phyloP scores from a whole-genome alignment of 352 stramenopile species.

The Phytophthora hibernalis region DNA sequence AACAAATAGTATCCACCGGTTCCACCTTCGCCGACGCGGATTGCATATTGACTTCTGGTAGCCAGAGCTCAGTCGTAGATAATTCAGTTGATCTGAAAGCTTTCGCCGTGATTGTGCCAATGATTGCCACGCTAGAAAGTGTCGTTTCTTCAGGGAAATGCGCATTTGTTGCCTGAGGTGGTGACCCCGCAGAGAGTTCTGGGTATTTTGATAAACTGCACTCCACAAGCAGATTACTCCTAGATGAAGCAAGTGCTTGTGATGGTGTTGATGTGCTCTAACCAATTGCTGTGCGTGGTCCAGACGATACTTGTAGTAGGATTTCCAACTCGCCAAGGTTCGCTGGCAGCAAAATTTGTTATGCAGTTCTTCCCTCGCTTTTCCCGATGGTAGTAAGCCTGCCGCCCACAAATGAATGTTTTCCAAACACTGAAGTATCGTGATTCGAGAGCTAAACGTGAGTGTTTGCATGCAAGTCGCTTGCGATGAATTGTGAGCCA shows the following conservation, averaged over 20 bases:
- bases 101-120: conserved; percentile 4
- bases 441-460: not conserved
- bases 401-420: conserved; percentile 4
- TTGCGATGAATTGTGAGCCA: conserved; percentile 30
- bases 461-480: conserved; percentile 8
- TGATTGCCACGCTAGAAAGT: conserved; percentile 35
- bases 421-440: conserved; percentile 30
- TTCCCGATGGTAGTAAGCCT: conserved; percentile 4
- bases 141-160: conserved; percentile 20
- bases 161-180: conserved; percentile 35
- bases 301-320: conserved; percentile 9
- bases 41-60: conserved; percentile 43
- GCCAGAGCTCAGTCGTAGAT: conserved; percentile 4
- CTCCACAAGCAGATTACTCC: conserved; percentile 31
- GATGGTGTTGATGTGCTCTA: conserved; percentile 24
- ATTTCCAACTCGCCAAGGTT: conserved; percentile 29
- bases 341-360: conserved; percentile 15
- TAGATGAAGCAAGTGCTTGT: conserved; percentile 24
- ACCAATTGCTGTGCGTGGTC: conserved; percentile 1
- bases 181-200: conserved; percentile 25
- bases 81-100: not conserved
- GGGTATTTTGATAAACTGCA: conserved; percentile 32
- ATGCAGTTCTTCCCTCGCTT: conserved; percentile 13
- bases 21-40: conserved; percentile 35
- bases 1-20: conserved; percentile 31